Evolutionary conservation across 2,329 filamentous ascomycete genomes (phyloP).

Genomic region (Ampelomyces quisqualis): DNA sequence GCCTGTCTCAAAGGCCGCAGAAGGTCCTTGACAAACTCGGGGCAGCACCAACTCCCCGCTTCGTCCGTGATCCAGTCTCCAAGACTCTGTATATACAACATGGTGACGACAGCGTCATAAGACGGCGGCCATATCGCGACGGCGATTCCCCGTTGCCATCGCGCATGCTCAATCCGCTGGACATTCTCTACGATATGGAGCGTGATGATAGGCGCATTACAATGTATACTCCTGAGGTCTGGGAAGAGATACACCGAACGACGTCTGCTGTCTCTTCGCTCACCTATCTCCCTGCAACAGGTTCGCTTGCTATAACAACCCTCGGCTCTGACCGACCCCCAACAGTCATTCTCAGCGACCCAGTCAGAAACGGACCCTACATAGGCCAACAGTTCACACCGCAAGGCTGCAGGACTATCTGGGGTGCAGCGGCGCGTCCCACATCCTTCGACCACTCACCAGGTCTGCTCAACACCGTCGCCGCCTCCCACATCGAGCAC

Average conservation of each 20-base stretch:
- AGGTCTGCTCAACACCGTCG: slow-evolving; percentile 13
- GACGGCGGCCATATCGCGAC: slow-evolving; percentile 9
- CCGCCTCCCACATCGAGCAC: slow-evolving; percentile 27
- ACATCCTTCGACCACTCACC: slow-evolving; percentile 12
- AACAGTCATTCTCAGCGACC: slow-evolving; percentile 28
- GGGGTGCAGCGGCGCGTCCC: slow-evolving; percentile 28
- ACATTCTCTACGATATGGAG: too few relatives aligned
- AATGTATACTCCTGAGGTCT: slow-evolving; percentile 22
- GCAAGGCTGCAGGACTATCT: slow-evolving; percentile 28
- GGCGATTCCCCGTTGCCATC: slow-evolving; percentile 5
- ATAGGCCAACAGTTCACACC: slow-evolving; percentile 34
- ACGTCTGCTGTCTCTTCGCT: slow-evolving; percentile 37
- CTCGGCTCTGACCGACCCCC: slow-evolving; percentile 33
- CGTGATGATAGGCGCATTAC: too few relatives aligned
- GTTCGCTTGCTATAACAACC: slow-evolving; percentile 34
- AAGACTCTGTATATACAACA: slow-evolving; percentile 28
- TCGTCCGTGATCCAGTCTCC: slow-evolving; percentile 29
- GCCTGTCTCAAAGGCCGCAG: slow-evolving; percentile 9
- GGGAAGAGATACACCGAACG: slow-evolving; percentile 24
- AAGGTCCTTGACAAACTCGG: slow-evolving; percentile 10
- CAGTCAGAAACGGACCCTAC: slow-evolving; percentile 27
- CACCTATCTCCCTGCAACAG: slow-evolving; percentile 28
- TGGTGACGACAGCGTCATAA: slow-evolving; percentile 25
- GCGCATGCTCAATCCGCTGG: too few relatives aligned
- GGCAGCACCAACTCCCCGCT: slow-evolving; percentile 20